Base-by-base conservation (phyloP, 495 filamentous ascomycete species). In the Xylaria longipes region DNA sequence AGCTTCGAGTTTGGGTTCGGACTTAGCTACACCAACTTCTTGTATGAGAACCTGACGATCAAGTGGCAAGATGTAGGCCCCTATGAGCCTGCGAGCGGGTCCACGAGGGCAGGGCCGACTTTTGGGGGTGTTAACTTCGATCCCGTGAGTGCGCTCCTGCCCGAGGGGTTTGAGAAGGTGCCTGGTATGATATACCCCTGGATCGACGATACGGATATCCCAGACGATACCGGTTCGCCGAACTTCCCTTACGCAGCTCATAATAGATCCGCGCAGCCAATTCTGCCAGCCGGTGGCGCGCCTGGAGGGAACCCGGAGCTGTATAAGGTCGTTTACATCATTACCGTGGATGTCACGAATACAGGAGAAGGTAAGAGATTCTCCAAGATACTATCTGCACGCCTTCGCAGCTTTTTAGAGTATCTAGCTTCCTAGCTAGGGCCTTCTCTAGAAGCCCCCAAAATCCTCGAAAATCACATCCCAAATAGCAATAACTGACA, bases 271-370 rank as follows among this genome's bases (percentile, higher is more conserved):
- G 82, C 93, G 0, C 94, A 97, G 81, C 87, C 88, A 0, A 81
- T 90, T 17, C 85, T 92, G 48, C 78, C 88, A 79, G 69, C 92
- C 82, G 74, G 90, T 79, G 93, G 94, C 39, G 88, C 85, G n/a
- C 88, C 91, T 6, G 95, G 95, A 35, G 95, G 95, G 46, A 97
- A 97, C 74, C 88, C 92, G 0, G 77, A 80, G 8, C 75, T 86
- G 62, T 88, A 76, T 48, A 80, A 85, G n/a, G 75, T 80, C 1
- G 61, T 86, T 27, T 84, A 81, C 17, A 84, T 80, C 1, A 76
- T 90, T 31, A 82, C 78, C 1, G 82, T 81, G 0, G 77, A 75
- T 1, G 80, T 91, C 11, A 79, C 81, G 17, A 92, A 91, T 72
- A 83, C 77, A 3, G 90, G 89, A 14, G 72, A 77, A 1, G 57